A percentile compares a stretch with the other conserved stretches of the same genome.
phyloP scores from a whole-genome alignment of 169 alveolate genomes.

The Cryptosporidium felis region DNA sequence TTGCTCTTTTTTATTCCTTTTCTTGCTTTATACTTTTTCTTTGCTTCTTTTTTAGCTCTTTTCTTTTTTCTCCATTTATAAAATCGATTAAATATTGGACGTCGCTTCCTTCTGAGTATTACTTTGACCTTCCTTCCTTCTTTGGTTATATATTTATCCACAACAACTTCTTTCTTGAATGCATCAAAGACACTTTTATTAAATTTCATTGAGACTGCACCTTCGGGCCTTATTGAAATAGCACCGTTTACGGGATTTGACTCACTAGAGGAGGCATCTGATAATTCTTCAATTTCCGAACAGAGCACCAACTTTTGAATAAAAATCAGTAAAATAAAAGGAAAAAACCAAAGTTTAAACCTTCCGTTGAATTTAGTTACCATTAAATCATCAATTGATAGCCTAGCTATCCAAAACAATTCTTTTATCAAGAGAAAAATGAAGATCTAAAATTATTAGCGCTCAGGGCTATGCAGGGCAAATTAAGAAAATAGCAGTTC shows the following conservation, averaged over 20 bases:
- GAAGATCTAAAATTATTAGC: constrained; percentile 22
- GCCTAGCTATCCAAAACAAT: too few relatives aligned
- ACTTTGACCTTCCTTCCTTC: constrained; percentile 58
- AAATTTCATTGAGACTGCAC: not conserved
- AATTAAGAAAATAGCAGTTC: too few relatives aligned
- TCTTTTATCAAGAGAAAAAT: too few relatives aligned
- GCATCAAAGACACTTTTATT: not conserved
- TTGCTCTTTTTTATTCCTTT: not conserved
- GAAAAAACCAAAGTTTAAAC: not conserved
- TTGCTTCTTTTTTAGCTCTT: constrained; percentile 3
- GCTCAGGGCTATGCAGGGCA: too few relatives aligned
- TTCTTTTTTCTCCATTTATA: constrained; percentile 10
- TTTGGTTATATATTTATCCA: constrained; percentile 12
- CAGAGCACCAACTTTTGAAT: not conserved
- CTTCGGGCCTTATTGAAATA: constrained; percentile 27
- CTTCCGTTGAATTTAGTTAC: too few relatives aligned
- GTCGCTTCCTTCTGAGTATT: not conserved
- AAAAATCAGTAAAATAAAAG: not conserved
- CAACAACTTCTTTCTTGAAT: not conserved
- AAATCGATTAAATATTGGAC: not conserved
- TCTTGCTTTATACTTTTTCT: not conserved
- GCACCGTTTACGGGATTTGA: not conserved
- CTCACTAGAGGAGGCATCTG: not conserved
- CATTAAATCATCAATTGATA: too few relatives aligned
- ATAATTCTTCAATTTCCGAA: constrained; percentile 9